Percentiles rank a stretch among this genome's conserved stretches.
phyloP scores from a whole-genome alignment of 2,329 filamentous ascomycete species.

The Biscogniauxia mediterranea region DNA sequence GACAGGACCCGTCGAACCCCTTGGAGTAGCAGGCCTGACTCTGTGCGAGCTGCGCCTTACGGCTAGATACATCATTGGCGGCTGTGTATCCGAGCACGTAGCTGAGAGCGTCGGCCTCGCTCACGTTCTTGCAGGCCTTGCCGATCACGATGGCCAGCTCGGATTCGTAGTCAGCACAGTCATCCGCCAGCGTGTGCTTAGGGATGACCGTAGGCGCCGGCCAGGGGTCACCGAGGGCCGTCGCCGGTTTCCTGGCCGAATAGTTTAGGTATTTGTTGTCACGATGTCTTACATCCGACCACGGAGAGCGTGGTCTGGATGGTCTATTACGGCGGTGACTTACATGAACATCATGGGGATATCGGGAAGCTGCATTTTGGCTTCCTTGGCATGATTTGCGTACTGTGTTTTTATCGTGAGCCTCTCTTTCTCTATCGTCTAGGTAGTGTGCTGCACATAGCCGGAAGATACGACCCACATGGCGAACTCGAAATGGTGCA shows the following conservation, averaged over 20 bases:
- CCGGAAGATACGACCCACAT: no score
- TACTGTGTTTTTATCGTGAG: constrained; percentile 26
- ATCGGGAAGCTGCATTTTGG: constrained; percentile 49
- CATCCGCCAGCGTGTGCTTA: constrained; percentile 49
- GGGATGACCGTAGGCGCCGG: constrained; percentile 51
- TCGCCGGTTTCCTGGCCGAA: constrained; percentile 47
- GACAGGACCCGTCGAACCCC: constrained; percentile 56
- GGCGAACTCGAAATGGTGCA: constrained; percentile 12
- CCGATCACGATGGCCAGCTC: constrained; percentile 58
- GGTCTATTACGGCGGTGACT: background rate
- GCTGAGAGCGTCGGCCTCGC: constrained; percentile 53
- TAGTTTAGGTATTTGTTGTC: no score
- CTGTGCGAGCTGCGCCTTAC: constrained; percentile 53
- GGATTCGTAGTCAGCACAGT: constrained; percentile 58
- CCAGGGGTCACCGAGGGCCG: constrained; percentile 54
- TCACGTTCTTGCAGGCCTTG: constrained; percentile 50
- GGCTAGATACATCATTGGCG: constrained; percentile 62
- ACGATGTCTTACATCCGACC: no score
- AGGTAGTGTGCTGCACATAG: no score
- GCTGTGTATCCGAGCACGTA: constrained; percentile 64
- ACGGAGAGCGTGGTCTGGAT: background rate
- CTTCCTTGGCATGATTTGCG: constrained; percentile 43
- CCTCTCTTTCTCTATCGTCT: background rate
- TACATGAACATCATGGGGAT: constrained; percentile 56
- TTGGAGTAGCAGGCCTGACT: constrained; percentile 59